phyloP scores from a whole-genome alignment of 805 yeast genomes.

The Sungouiozyma intestinalis region DNA sequence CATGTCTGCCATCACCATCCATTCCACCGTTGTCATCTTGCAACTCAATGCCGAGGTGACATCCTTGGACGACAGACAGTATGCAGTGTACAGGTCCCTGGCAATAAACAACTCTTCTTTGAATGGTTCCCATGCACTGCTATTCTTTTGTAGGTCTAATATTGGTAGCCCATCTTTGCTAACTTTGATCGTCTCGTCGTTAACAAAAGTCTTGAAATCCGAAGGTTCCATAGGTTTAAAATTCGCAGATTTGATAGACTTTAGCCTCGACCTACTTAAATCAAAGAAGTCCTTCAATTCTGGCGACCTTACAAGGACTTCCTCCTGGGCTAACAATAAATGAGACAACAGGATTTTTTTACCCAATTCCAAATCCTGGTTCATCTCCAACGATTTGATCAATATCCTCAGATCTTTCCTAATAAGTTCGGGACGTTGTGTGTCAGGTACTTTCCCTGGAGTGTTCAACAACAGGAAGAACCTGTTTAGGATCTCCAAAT shows the following conservation, averaged over 20 bases:
- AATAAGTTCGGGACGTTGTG: slow-evolving; percentile 44
- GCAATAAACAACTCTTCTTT: slow-evolving; percentile 69
- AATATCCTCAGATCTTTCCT: slow-evolving; percentile 64
- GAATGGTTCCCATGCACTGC: slow-evolving; percentile 60
- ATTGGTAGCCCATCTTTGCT: slow-evolving; percentile 26
- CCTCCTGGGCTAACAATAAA: slow-evolving; percentile 54
- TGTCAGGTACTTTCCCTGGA: slow-evolving; percentile 26
- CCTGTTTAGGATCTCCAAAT: slow-evolving; percentile 52
- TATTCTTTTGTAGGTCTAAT: slow-evolving; percentile 29
- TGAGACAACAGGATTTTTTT: slow-evolving; percentile 54
- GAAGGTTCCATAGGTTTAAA: slow-evolving; percentile 10
- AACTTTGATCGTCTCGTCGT: slow-evolving; percentile 19
- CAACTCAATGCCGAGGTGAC: slow-evolving; percentile 48
- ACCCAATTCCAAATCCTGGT: slow-evolving; percentile 38
- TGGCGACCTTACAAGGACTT: slow-evolving; percentile 38
- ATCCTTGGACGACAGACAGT: slow-evolving; percentile 62
- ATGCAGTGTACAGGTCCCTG: slow-evolving; percentile 64
- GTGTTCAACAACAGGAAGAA: slow-evolving; percentile 45
- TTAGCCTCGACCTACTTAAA: slow-evolving; percentile 14
- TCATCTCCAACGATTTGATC: slow-evolving; percentile 53
- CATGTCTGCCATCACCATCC: slow-evolving; percentile 66
- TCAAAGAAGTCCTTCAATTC: slow-evolving; percentile 28
- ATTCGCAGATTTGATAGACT: slow-evolving; percentile 10
- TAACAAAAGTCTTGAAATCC: slow-evolving; percentile 22
- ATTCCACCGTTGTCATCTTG: slow-evolving; percentile 51